These are phyloP conservation scores for Pyricularia sp. DNA, from an alignment of 2,329 filamentous ascomycete species.

Conservation along the genomic window DNA sequence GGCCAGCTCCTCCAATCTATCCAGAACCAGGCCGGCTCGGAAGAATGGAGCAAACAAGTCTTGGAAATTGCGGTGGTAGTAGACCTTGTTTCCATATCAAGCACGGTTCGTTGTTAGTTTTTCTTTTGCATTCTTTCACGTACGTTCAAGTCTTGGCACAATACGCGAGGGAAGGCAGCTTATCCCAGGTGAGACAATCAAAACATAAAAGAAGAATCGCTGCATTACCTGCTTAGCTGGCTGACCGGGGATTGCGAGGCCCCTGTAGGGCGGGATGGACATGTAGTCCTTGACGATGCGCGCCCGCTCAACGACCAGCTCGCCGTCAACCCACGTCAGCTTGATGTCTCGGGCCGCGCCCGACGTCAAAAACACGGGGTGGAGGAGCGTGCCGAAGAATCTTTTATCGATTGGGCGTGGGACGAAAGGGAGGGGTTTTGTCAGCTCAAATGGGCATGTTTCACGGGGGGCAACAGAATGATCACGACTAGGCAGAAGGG, in stretches of 20 bases:
- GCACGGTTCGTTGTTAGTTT: neutral
- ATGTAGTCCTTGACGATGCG: constrained; percentile 29
- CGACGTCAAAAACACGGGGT: constrained; percentile 36
- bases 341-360: constrained; percentile 24
- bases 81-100: neutral
- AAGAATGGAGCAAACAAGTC: constrained; percentile 15
- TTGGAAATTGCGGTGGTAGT: constrained; percentile 7
- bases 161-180: neutral
- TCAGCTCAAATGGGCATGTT: neutral
- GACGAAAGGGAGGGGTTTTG: neutral
- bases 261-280: constrained; percentile 23
- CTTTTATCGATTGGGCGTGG: constrained; percentile 11
- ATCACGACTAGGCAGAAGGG: no score
- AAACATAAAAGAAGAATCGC: neutral
- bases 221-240: constrained; percentile 19
- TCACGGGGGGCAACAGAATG: no score
- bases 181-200: neutral
- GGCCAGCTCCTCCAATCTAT: constrained; percentile 32
- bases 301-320: constrained; percentile 19
- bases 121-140: neutral
- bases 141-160: neutral
- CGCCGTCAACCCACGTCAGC: constrained; percentile 22
- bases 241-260: constrained; percentile 22
- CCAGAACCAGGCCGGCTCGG: constrained; percentile 31
- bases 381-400: constrained; percentile 32